Conservation (phyloP, 306 rosid genomes). For the Prosopis cineraria region DNA sequence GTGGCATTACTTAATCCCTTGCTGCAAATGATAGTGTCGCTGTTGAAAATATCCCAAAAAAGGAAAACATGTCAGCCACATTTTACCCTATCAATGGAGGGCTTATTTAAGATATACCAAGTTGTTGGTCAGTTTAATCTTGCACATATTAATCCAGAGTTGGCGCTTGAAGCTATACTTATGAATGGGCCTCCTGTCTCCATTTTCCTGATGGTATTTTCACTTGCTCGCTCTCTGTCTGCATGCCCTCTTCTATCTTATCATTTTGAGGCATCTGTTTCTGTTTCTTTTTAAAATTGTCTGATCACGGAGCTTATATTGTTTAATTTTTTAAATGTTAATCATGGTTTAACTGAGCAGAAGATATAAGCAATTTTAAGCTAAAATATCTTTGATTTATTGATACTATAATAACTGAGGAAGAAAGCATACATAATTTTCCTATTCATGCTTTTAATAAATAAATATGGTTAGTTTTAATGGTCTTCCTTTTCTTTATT, state of each 20-base stretch:
- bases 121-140: constrained; percentile 37
- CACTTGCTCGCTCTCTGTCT: constrained; percentile 4
- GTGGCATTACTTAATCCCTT: constrained; percentile 49
- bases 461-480: not conserved
- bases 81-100: constrained; percentile 70
- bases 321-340: not conserved
- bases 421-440: not conserved
- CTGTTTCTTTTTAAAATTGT: not conserved
- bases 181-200: constrained; percentile 64
- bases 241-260: not conserved
- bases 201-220: constrained; percentile 59
- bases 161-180: constrained; percentile 70
- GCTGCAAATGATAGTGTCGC: constrained; percentile 52
- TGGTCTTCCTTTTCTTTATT: constrained; percentile 16
- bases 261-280: not conserved
- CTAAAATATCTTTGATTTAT: constrained; percentile 1
- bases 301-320: constrained; percentile 16
- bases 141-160: constrained; percentile 43
- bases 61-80: constrained; percentile 75
- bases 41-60: constrained; percentile 67
- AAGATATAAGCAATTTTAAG: constrained; percentile 20
- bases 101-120: constrained; percentile 59
- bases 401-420: not conserved
- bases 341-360: constrained; percentile 23
- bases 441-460: not conserved